phyloP scores from a whole-genome alignment of 140 eudicot species.

The Stevia rebaudiana region DNA sequence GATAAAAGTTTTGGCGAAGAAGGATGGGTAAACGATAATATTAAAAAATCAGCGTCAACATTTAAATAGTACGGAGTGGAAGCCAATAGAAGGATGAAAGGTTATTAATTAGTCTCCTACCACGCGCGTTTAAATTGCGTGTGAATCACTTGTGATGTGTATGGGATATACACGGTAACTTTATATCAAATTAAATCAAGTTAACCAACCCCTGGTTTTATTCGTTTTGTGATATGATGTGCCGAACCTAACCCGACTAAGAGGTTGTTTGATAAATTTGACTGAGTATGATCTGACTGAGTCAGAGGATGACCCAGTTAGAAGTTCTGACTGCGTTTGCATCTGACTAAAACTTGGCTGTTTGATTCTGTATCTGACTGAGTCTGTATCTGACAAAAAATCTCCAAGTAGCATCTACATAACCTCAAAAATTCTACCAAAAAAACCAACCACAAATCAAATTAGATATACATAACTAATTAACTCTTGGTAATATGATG shows the following conservation, averaged over 20 bases:
- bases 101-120: not conserved
- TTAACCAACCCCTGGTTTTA: not conserved
- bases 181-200: not conserved
- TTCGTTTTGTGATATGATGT: not conserved
- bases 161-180: not conserved
- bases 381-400: too few species aligned
- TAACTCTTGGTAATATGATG: too few species aligned
- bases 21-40: slow-evolving; percentile 32
- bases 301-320: too few species aligned
- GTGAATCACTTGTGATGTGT: not conserved
- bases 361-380: too few species aligned
- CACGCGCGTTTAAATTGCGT: slow-evolving; percentile 8
- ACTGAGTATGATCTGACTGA: too few species aligned
- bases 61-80: slow-evolving; percentile 32
- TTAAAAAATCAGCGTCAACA: slow-evolving; percentile 28
- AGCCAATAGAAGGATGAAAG: slow-evolving; percentile 13
- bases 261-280: too few species aligned
- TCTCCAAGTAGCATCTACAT: too few species aligned
- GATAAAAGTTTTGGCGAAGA: slow-evolving; percentile 23
- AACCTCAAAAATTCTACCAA: too few species aligned
- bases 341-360: too few species aligned
- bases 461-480: too few species aligned
- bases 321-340: too few species aligned
- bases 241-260: not conserved
- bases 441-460: too few species aligned